Base-by-base conservation (phyloP, 1,284 basidiomycete genomes). In the Xanthoconium separans region DNA sequence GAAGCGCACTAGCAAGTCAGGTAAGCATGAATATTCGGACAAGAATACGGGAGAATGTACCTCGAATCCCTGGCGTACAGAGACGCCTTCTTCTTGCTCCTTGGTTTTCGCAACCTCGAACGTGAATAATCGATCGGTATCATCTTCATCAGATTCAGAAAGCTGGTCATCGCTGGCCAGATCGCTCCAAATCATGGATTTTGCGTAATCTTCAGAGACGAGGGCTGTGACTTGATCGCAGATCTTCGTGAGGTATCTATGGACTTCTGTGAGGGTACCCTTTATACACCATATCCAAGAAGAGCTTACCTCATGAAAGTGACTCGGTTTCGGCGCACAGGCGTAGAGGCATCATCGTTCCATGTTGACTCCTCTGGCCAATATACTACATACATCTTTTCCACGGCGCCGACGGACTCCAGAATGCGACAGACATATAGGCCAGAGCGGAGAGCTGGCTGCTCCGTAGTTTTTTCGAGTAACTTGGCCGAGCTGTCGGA, bases 281-380 rank as follows among this genome's bases (percentile, higher is more conserved):
- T 18, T 10, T 1, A 9, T 27, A 15, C 11, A 16, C 9, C 6
- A 18, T 2, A 3, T 30, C n/a, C 10, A 24, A 30, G 11, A 41
- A 11, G 12, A 39, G 29, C 41, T 50, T 47, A 81, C 84, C 83
- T 67, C 77, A 85, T 82, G 64, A 86, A 86, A 0, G 83, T 82
- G 6, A 80, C 66, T 7, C 83, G 71, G 60, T 84, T 85, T 5
- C 78, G 71, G 15, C 71, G 63, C 4, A 81, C 75, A 9, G 79
- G 70, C 0, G 78, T 73, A 4, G 73, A 61, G 0, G 80, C 75
- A 47, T 74, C 65, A 58, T 83, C 80, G 36, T 80, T 68, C 84
- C 84, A 85, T 0, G 84, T 85, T 0, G 71, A 72, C 16, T 81
- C 75, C 61, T 85, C 80, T 0, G 84, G 83, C 84, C 84, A 86